Base-by-base conservation (phyloP, 257 asterid species). In the Datura wrightii region DNA sequence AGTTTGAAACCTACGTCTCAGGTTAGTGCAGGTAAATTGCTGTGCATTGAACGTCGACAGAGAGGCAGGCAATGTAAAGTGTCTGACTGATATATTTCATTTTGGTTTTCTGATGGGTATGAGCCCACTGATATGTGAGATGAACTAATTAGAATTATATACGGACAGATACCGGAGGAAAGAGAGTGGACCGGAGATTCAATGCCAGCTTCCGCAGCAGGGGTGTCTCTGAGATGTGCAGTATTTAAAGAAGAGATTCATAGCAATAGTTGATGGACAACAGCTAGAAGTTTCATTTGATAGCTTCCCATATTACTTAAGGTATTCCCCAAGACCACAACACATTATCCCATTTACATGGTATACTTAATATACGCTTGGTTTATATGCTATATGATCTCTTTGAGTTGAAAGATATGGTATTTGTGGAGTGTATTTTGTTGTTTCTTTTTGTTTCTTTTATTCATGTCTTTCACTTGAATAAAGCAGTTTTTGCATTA, bases 301-400 rank as follows among this genome's bases (percentile, higher is more conserved):
- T 84, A 84, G 91, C 86, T 95, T 95, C 87, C 98, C 98, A 31
- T 95, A 94, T 88, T 92, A 95, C 86, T 90, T 95, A 85, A 93
- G 98, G 98, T 95, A 87, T 78, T 16, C 48, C 15, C 63, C 63
- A 15, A 53, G 82, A 78, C 65, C 46, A 78, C 48, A 31, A 34
- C 9, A 5, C 16, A 78, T 53, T 53, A 78, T 78, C 63, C 48
- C 24, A 50, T 78, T 69, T 24, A 24, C 63, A 78, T 7, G 1
- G 2, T 52, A 4, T 78, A 52, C 48, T 10, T 41, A 8, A 5
- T 39, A 69, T 16, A 1, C 34, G 3, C 10, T 24, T 69, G 53
- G 79, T 69, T 41, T 69, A 70, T 41, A 69, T 41, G 54, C 79
- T 41, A 18, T 69, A 39, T 70, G 79, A 41, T 15, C 5, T 70